Evolutionary conservation across 2,329 filamentous ascomycete genomes (phyloP), one percentile per base, ranked within the genome.

Genomic region (Celoporthe dispersa): DNA sequence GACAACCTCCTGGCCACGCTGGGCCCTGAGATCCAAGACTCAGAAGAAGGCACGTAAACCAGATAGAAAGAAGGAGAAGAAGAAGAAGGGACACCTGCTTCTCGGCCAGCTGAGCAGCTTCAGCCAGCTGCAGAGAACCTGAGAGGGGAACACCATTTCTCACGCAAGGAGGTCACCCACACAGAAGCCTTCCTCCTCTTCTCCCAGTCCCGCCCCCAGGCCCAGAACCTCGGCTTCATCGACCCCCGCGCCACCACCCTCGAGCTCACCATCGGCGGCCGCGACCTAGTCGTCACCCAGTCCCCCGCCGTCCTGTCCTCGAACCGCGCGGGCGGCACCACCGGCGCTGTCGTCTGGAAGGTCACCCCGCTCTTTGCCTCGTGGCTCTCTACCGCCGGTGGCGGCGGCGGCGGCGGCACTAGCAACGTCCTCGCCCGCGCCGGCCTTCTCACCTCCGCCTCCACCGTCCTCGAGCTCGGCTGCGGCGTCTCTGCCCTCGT

Each of bases 171-270:
- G n/a, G 14, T 48, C 44, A 66, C n/a, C 28, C 48, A 31, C 63
- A 68, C 78, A 97, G 95, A 98, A 82, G 93, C 93, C 5, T 98
- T 97, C 77, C 82, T 94, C 51, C 86, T 98, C 68, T 98, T 97
- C 83, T 91, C 93, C 59, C 90, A 92, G 77, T 82, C 88, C 25
- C 88, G 93, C 35, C 90, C 92, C 0, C 92, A 16, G 4, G 44
- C 91, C 16, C 88, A 90, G 68, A 90, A 94, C 75, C 89, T 98
- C 12, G 96, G 95, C 77, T 96, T 98, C 80, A 82, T 98, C 73
- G 91, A 97, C 78, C 84, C 92, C 22, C 89, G 87, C 73, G 89
- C 92, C 12, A 78, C 86, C 1, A 80, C 83, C 1, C 79, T 98
- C 48, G 87, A 93, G 16, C 78, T 97, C 70, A 85, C 86, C 44